These are phyloP conservation scores for Thermothielavioides terrestris DNA, from an alignment of 495 filamentous ascomycete species.

Conservation along the genomic window DNA sequence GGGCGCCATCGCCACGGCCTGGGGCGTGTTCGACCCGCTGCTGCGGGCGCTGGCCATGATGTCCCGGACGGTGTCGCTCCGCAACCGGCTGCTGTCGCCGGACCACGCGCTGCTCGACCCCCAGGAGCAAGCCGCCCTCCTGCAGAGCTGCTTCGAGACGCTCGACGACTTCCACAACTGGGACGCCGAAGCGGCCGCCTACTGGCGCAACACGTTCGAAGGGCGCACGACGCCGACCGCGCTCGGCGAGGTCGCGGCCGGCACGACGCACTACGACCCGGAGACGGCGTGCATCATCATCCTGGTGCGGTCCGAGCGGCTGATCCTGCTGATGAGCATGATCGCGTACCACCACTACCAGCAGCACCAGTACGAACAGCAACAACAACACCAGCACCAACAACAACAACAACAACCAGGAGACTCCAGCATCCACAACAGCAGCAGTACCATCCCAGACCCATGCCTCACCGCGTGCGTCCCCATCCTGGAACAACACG, in stretches of 20 bases:
- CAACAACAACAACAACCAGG: no score
- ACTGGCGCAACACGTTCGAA: conserved; percentile 17
- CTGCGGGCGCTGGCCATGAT: conserved; percentile 11
- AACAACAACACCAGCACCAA: no score
- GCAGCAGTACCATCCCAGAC: neutral
- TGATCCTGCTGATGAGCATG: conserved; percentile 20
- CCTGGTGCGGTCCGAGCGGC: conserved; percentile 12
- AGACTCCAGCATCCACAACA: no score
- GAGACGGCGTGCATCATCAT: conserved; percentile 22
- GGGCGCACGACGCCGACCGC: conserved; percentile 14
- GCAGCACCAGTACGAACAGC: neutral
- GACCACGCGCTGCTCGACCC: neutral
- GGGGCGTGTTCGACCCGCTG: conserved; percentile 8
- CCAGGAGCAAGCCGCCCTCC: neutral
- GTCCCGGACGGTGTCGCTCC: conserved; percentile 10
- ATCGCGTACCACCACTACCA: conserved; percentile 12
- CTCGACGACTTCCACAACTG: conserved; percentile 18
- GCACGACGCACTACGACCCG: conserved; percentile 10
- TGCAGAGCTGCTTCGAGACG: conserved; percentile 14
- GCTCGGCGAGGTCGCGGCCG: conserved; percentile 10
- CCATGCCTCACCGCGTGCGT: conserved; percentile 9
- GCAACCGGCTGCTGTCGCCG: conserved; percentile 8
- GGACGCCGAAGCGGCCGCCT: conserved; percentile 16
- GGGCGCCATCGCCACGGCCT: conserved; percentile 2
- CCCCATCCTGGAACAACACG: conserved; percentile 7